These are phyloP conservation scores for Trichophyton benhamiae DNA, from an alignment of 2,329 filamentous ascomycete species.

Conservation along the genomic window DNA sequence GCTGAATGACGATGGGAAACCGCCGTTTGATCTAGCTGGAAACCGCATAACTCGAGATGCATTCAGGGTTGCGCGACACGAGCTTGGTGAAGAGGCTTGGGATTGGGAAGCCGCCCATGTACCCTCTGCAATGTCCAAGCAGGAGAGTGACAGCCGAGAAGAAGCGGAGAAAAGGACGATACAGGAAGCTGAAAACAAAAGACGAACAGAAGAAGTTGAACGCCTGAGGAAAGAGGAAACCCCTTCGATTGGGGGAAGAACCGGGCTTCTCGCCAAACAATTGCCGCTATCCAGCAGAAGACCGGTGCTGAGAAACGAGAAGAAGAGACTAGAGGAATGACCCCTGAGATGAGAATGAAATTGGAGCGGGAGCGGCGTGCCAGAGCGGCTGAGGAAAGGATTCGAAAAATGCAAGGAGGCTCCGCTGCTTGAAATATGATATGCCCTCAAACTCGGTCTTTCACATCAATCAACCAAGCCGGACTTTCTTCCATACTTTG, in stretches of 20 bases:
- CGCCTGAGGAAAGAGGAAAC: constrained; percentile 53
- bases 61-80: constrained; percentile 74
- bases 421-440: not conserved
- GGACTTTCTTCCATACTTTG: constrained; percentile 21
- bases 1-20: constrained; percentile 63
- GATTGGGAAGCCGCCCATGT: constrained; percentile 68
- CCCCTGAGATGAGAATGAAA: constrained; percentile 70
- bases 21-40: constrained; percentile 74
- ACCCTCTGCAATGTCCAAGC: constrained; percentile 55
- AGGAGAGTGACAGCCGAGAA: constrained; percentile 57
- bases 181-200: constrained; percentile 54
- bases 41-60: constrained; percentile 78
- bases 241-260: not conserved
- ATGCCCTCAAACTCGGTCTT: not conserved
- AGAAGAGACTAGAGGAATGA: constrained; percentile 73
- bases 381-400: constrained; percentile 78
- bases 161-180: constrained; percentile 58
- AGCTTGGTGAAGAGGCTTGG: constrained; percentile 65
- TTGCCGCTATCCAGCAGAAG: constrained; percentile 43
- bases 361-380: constrained; percentile 82
- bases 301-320: constrained; percentile 69
- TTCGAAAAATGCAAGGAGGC: constrained; percentile 50
- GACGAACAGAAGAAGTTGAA: constrained; percentile 63
- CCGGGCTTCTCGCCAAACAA: constrained; percentile 20
- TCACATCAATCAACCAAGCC: constrained; percentile 15